phyloP scores from a whole-genome alignment of 225 moss, liverwort and hornwort species.

The Ulota crispa region DNA sequence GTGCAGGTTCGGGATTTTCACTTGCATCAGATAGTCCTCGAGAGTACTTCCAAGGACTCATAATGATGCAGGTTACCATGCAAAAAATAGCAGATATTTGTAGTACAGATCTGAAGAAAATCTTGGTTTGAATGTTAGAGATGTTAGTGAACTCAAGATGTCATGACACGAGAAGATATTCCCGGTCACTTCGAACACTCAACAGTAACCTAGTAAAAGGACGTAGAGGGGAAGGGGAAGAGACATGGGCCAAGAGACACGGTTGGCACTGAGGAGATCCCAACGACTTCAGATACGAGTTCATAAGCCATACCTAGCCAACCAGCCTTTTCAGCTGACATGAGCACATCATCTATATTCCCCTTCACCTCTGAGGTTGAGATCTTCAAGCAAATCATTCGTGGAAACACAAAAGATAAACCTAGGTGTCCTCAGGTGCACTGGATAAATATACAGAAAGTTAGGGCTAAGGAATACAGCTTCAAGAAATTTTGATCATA shows the following conservation, averaged over 20 bases:
- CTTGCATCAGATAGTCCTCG: background rate
- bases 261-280: constrained; percentile 23
- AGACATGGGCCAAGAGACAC: constrained; percentile 51
- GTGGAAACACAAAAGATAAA: background rate
- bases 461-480: background rate
- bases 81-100: background rate
- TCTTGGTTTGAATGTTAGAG: background rate
- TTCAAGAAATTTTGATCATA: background rate
- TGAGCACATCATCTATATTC: constrained; percentile 4
- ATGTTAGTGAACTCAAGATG: constrained; percentile 8
- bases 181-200: constrained; percentile 7
- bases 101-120: background rate
- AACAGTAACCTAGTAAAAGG: constrained; percentile 11
- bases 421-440: background rate
- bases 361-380: background rate
- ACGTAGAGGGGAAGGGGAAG: constrained; percentile 22
- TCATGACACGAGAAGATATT: background rate
- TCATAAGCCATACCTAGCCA: constrained; percentile 12
- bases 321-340: constrained; percentile 13
- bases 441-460: background rate
- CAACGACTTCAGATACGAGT: constrained; percentile 21
- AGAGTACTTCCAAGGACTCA: background rate
- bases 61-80: background rate
- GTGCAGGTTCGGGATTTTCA: background rate
- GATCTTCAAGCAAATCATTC: background rate